Conservation (phyloP, 2,329 filamentous ascomycete genomes). For the Aspergillus sp. region DNA sequence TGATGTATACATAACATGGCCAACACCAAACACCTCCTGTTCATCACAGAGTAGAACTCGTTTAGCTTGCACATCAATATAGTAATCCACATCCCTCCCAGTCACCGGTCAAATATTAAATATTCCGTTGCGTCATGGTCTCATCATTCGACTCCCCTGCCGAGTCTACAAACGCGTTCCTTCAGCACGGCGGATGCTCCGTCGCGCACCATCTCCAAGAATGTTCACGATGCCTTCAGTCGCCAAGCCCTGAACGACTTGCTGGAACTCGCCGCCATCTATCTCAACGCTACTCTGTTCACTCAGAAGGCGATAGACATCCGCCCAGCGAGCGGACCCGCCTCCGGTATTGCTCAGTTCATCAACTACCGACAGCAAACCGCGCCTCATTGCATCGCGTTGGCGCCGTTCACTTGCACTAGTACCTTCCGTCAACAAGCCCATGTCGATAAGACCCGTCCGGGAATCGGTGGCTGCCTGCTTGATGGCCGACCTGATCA, state of each 20-base stretch:
- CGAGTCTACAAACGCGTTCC: conserved; percentile 27
- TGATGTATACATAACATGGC: too few relatives aligned
- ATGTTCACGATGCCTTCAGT: conserved; percentile 78
- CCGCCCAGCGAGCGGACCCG: conserved; percentile 68
- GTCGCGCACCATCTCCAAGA: conserved; percentile 77
- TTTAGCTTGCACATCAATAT: too few relatives aligned
- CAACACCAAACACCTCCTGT: too few relatives aligned
- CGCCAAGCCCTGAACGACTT: conserved; percentile 75
- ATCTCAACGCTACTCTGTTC: conserved; percentile 67
- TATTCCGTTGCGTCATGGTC: conserved; percentile 22
- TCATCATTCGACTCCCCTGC: conserved; percentile 11
- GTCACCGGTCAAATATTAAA: too few relatives aligned
- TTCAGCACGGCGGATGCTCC: conserved; percentile 72
- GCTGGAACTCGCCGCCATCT: conserved; percentile 75
- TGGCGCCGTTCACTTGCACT: conserved; percentile 79
- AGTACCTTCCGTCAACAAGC: conserved; percentile 88
- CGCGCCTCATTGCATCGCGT: conserved; percentile 78
- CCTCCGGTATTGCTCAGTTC: conserved; percentile 68
- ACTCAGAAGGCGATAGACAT: conserved; percentile 66
- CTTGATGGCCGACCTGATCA: conserved; percentile 92
- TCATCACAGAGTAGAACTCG: too few relatives aligned
- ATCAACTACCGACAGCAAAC: conserved; percentile 69
- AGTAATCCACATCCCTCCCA: too few relatives aligned
- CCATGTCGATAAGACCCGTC: conserved; percentile 94
- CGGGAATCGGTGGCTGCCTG: conserved; percentile 92